These are phyloP conservation scores for Populus ilicifolia DNA, from an alignment of 345 rosid species.

Conservation along the genomic window DNA sequence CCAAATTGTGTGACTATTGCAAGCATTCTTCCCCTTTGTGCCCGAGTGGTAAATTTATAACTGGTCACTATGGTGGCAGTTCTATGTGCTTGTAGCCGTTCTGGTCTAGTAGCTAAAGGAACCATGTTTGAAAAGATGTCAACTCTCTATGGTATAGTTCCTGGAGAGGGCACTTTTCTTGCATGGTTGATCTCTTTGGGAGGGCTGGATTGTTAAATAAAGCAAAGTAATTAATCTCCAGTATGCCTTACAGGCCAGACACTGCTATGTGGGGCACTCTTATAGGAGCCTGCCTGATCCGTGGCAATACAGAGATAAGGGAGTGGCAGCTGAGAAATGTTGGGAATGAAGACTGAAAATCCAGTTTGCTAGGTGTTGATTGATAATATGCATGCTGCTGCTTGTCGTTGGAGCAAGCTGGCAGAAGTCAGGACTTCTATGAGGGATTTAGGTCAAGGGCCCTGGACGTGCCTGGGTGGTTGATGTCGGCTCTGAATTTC, in stretches of 20 bases:
- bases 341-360: constrained; percentile 56
- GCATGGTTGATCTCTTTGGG: constrained; percentile 78
- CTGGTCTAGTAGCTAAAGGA: constrained; percentile 58
- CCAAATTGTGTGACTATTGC: constrained; percentile 70
- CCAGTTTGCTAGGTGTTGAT: constrained; percentile 62
- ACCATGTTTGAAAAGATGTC: constrained; percentile 45
- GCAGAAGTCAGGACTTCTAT: constrained; percentile 56
- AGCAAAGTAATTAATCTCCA: constrained; percentile 45
- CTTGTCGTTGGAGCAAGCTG: constrained; percentile 60
- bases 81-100: constrained; percentile 79
- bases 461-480: constrained; percentile 82
- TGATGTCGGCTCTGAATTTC: constrained; percentile 48
- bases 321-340: constrained; percentile 68
- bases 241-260: constrained; percentile 56
- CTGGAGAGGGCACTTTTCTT: constrained; percentile 54
- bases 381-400: constrained; percentile 71
- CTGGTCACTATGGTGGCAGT: constrained; percentile 70
- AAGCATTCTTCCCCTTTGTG: constrained; percentile 73
- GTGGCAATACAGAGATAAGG: constrained; percentile 51
- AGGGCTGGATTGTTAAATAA: constrained; percentile 60
- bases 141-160: constrained; percentile 37
- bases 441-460: constrained; percentile 66
- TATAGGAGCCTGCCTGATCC: constrained; percentile 57
- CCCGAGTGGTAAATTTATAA: constrained; percentile 66
- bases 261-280: constrained; percentile 66